phyloP scores from a whole-genome alignment of 2,329 filamentous ascomycete species.

The Peltaster fructicola region DNA sequence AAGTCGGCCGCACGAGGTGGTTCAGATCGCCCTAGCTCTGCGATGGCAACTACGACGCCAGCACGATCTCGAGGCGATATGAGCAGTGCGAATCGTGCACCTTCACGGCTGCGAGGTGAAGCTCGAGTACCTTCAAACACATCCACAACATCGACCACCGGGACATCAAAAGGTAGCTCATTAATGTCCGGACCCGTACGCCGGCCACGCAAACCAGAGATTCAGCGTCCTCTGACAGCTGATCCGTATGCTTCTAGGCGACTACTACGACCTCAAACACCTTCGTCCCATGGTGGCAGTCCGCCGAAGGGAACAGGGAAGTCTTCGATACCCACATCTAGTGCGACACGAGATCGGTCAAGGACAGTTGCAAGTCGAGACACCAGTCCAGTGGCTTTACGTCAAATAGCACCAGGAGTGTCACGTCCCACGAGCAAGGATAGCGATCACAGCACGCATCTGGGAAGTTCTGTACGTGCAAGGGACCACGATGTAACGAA shows the following conservation, averaged over 20 bases:
- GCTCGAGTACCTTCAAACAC: slow-evolving; percentile 14
- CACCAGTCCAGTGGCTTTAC: too few relatives aligned
- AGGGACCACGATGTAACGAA: too few relatives aligned
- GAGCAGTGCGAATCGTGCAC: slow-evolving; percentile 10
- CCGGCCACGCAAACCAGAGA: slow-evolving; percentile 29
- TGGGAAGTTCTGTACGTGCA: too few relatives aligned
- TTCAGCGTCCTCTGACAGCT: slow-evolving; percentile 34
- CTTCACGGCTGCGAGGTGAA: slow-evolving; percentile 13
- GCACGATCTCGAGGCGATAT: slow-evolving; percentile 21
- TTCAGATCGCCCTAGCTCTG: slow-evolving; percentile 39
- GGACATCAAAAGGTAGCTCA: slow-evolving; percentile 22
- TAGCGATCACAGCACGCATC: too few relatives aligned
- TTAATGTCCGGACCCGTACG: slow-evolving; percentile 44
- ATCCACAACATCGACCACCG: slow-evolving; percentile 17
- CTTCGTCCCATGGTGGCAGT: slow-evolving; percentile 28
- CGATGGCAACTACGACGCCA: slow-evolving; percentile 35
- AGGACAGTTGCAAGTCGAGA: slow-evolving; percentile 14
- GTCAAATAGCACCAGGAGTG: slow-evolving; percentile 10
- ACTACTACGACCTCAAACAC: slow-evolving; percentile 24
- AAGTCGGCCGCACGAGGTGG: slow-evolving; percentile 28
- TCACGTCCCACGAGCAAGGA: slow-evolving; percentile 18
- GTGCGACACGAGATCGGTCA: slow-evolving; percentile 12
- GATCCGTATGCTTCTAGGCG: slow-evolving; percentile 32
- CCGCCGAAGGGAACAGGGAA: slow-evolving; percentile 20
- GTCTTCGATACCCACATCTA: slow-evolving; percentile 13